phyloP scores from a whole-genome alignment of 345 rosid genomes.

The Psidium friedrichsthalianum region DNA sequence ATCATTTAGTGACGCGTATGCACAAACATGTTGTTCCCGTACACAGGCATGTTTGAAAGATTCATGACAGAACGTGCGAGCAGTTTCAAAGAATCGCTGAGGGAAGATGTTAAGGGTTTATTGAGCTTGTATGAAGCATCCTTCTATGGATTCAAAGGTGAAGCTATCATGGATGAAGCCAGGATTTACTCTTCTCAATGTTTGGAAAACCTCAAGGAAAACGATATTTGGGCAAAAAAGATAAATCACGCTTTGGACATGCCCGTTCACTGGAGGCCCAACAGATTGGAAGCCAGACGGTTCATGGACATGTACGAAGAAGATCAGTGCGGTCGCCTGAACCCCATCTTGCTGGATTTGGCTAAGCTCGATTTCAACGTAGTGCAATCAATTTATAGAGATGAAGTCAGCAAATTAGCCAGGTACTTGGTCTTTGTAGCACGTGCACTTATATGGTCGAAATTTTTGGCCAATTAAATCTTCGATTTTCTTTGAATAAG shows the following conservation, averaged over 20 bases:
- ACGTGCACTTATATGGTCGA: neutral
- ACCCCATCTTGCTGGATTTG: neutral
- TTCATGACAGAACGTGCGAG: no score
- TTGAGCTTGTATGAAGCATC: conserved; percentile 16
- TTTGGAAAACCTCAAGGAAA: neutral
- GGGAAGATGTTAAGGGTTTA: conserved; percentile 5
- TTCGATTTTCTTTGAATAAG: neutral
- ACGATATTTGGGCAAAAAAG: neutral
- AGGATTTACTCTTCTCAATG: neutral
- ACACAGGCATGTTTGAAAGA: neutral
- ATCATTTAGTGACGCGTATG: neutral
- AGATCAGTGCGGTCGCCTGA: neutral
- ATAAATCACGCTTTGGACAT: conserved; percentile 8
- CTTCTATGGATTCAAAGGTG: conserved; percentile 5
- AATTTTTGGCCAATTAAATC: neutral
- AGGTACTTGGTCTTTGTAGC: neutral
- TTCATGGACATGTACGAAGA: conserved; percentile 2
- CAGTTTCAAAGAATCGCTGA: neutral
- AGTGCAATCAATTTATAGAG: neutral
- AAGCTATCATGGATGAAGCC: conserved; percentile 8
- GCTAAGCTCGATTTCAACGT: conserved; percentile 11
- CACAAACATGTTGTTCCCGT: neutral
- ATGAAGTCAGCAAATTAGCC: neutral
- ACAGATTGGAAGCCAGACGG: conserved; percentile 11
- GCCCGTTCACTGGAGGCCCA: conserved; percentile 7